phyloP scores from a whole-genome alignment of 345 rosid species.

The Gynandropsis gynandra region DNA sequence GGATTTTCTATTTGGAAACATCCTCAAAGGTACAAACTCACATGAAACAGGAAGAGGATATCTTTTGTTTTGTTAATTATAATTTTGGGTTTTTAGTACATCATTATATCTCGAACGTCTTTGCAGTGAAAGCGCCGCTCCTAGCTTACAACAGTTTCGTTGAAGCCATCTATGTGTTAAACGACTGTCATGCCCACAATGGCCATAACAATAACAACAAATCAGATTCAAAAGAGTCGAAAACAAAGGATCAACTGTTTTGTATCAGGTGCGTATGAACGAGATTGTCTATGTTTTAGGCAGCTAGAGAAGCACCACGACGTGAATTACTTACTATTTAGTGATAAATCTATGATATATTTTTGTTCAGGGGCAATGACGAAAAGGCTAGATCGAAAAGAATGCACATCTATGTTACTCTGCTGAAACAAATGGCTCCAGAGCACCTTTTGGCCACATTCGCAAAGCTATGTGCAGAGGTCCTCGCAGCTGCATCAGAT shows the following conservation, averaged over 20 bases:
- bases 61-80: neutral
- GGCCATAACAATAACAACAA: slow-evolving; percentile 31
- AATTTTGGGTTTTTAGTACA: slow-evolving; percentile 19
- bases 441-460: slow-evolving; percentile 91
- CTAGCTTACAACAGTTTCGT: slow-evolving; percentile 96
- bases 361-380: slow-evolving; percentile 61
- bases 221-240: slow-evolving; percentile 42
- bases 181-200: slow-evolving; percentile 59
- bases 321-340: slow-evolving; percentile 15
- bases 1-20: slow-evolving; percentile 78
- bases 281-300: too few relatives aligned
- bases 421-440: slow-evolving; percentile 95
- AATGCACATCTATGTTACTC: slow-evolving; percentile 67
- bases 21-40: slow-evolving; percentile 60
- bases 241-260: slow-evolving; percentile 46
- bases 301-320: too few relatives aligned
- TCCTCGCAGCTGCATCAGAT: slow-evolving; percentile 91
- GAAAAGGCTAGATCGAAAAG: slow-evolving; percentile 71
- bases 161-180: slow-evolving; percentile 83
- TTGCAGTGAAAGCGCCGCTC: slow-evolving; percentile 84
- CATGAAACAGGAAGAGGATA: slow-evolving; percentile 2
- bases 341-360: slow-evolving; percentile 11
- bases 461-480: slow-evolving; percentile 91
- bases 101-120: slow-evolving; percentile 9
- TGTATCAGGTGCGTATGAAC: slow-evolving; percentile 56